Evolutionary conservation across 2,329 filamentous ascomycete species (phyloP), one percentile per base, ranked within the genome.

Genomic region (Ramularia endophylla): DNA sequence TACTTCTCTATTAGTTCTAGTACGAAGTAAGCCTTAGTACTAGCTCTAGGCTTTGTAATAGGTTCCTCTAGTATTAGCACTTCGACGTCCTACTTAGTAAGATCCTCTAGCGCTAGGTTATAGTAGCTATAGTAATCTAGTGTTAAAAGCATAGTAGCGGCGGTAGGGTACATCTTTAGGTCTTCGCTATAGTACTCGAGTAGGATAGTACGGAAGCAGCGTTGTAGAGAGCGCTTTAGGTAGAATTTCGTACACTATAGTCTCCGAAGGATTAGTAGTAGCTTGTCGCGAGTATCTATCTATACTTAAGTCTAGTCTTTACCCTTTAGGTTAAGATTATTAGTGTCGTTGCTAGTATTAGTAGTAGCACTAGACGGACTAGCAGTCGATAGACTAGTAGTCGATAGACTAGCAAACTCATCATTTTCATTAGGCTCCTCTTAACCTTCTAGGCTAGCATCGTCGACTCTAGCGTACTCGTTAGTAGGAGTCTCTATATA

Each of bases 261-360:
- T 6, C 6, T 6, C 6, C 11, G 11, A 25, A 8, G 31, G 3
- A 17, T 17, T 7, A 2, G 4, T 4, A 16, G 4, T 3, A n/a
- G 31, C 31, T 12, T 16, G 4, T 17, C 31, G n/a, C 15, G 15
- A 6, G 15, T 16, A n/a, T 33, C 4, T 11, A 16, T 33, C 2
- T n/a, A n/a, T n/a, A n/a, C n/a, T n/a, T n/a, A n/a, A n/a, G 31
- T 33, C 31, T 12, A 33, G 31, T 33, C 31, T 16, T 33, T 33
- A n/a, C 18, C 18, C 31, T 25, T 11, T 11, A 7, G n/a, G 18
- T 33, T 18, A 17, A n/a, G 4, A 4, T 33, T 11, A 6, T 16
- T 11, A 18, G 15, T 16, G n/a, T 33, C 8, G 8, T 16, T 16
- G 15, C 3, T n/a, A 4, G 18, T 15, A 6, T n/a, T 17, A 19